A percentile compares a stretch with the other conserved stretches of the same genome.
Evolutionary conservation across 176 grass and related monocot genomes (phyloP).

Genomic region (Zea luxurians): DNA sequence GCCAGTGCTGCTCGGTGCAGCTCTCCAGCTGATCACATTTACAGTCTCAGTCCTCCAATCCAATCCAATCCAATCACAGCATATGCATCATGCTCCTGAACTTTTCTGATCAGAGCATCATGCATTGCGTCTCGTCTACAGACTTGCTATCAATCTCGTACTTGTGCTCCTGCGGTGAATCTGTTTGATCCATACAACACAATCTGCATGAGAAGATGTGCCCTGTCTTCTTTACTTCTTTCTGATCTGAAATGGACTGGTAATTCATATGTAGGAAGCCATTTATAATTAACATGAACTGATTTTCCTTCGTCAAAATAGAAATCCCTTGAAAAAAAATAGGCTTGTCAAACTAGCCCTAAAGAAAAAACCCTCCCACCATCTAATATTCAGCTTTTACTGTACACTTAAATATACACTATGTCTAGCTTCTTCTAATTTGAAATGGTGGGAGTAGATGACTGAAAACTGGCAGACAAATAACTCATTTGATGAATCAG

Average conservation of each 20-base stretch:
- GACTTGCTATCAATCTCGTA: background rate
- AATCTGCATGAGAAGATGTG: slow-evolving; percentile 4
- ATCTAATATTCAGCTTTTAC: too few relatives aligned
- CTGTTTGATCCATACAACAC: slow-evolving; percentile 15
- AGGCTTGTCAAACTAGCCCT: too few relatives aligned
- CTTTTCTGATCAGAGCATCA: background rate
- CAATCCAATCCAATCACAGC: slow-evolving; percentile 10
- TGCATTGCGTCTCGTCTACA: slow-evolving; percentile 1
- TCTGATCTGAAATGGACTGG: slow-evolving; percentile 3
- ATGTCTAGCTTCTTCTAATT: too few relatives aligned
- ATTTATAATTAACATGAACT: background rate
- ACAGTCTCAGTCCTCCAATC: background rate
- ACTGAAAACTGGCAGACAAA: slow-evolving; percentile 13
- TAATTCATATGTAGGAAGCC: background rate
- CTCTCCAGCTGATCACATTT: slow-evolving; percentile 44
- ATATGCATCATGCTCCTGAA: slow-evolving; percentile 30
- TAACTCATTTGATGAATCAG: slow-evolving; percentile 3
- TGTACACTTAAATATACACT: too few relatives aligned
- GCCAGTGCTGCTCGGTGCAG: slow-evolving; percentile 58
- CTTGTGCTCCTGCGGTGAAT: slow-evolving; percentile 25
- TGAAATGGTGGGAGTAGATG: background rate
- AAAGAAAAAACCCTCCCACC: too few relatives aligned
- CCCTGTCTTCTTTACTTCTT: slow-evolving; percentile 1
- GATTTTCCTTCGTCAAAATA: too few relatives aligned
- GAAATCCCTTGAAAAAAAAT: too few relatives aligned